Percentiles rank a stretch among this genome's conserved stretches.
Evolutionary conservation across 352 stramenopile genomes (phyloP).

Genomic region (Globisporangium barbulae): DNA sequence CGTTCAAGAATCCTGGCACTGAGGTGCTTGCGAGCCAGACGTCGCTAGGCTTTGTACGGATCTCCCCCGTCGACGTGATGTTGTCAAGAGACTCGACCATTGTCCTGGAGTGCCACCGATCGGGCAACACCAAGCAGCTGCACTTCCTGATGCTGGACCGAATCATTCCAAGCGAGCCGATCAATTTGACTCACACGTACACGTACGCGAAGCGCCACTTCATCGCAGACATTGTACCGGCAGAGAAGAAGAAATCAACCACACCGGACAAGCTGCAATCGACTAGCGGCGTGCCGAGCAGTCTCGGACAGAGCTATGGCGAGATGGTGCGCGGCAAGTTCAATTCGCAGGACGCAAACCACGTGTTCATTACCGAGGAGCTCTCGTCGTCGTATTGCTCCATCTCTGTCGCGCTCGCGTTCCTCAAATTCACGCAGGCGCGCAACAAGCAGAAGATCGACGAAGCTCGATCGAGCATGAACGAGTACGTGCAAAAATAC

Average conservation of each 20-base stretch:
- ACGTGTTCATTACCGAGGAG: constrained; percentile 82
- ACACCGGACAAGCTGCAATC: constrained; percentile 27
- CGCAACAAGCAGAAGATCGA: constrained; percentile 67
- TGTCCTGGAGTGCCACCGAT: constrained; percentile 59
- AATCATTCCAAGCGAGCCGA: constrained; percentile 53
- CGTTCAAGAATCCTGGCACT: constrained; percentile 50
- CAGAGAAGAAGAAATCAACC: constrained; percentile 41
- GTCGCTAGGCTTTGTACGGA: constrained; percentile 70
- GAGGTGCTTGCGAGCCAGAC: constrained; percentile 59
- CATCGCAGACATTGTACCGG: constrained; percentile 60
- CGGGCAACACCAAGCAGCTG: constrained; percentile 43
- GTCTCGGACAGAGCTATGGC: constrained; percentile 39
- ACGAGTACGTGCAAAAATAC: constrained; percentile 61
- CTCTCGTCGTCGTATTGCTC: constrained; percentile 78
- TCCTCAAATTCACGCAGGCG: constrained; percentile 66
- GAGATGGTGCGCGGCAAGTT: constrained; percentile 59
- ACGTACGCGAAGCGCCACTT: constrained; percentile 82
- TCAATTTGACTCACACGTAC: constrained; percentile 74
- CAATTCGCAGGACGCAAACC: constrained; percentile 47
- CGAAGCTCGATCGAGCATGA: constrained; percentile 43
- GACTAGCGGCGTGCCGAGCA: constrained; percentile 16
- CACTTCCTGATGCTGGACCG: constrained; percentile 81
- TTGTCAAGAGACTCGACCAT: constrained; percentile 76
- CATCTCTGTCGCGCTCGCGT: constrained; percentile 79
- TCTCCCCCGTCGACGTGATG: constrained; percentile 66